Percentiles rank a stretch among this genome's conserved stretches.
Conservation (phyloP, 768 basidiomycete species). For the Rhizopogon sp. region DNA sequence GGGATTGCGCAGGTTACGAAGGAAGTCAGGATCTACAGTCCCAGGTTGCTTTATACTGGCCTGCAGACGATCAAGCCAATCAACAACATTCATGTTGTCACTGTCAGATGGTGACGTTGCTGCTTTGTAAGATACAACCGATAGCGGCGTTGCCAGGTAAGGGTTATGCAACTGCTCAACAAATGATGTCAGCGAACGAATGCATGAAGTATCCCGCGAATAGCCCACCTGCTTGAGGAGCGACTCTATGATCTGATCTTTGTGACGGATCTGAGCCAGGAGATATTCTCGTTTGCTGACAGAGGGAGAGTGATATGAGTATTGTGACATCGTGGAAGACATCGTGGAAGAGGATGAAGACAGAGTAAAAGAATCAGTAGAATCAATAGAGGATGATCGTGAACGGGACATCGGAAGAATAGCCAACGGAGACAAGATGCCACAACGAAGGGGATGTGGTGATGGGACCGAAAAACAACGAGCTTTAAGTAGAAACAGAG, state of each 20-base stretch:
- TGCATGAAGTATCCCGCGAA: not conserved
- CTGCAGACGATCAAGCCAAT: slow-evolving; percentile 71
- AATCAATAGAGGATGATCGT: slow-evolving; percentile 15
- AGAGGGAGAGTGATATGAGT: slow-evolving; percentile 22
- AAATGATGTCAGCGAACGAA: not conserved
- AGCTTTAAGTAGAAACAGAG: not conserved
- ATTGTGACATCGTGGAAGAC: slow-evolving; percentile 18
- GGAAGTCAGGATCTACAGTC: slow-evolving; percentile 20
- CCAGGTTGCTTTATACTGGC: slow-evolving; percentile 47
- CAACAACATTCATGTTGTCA: slow-evolving; percentile 62
- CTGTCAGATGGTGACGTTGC: slow-evolving; percentile 74
- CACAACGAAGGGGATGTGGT: not conserved
- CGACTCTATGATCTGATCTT: slow-evolving; percentile 82
- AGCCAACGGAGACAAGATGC: not conserved
- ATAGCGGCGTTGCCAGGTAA: slow-evolving; percentile 72
- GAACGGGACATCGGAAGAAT: slow-evolving; percentile 6
- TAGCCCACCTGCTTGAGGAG: slow-evolving; percentile 70
- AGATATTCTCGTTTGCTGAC: slow-evolving; percentile 82
- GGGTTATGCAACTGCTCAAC: slow-evolving; percentile 66
- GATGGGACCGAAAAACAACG: not conserved
- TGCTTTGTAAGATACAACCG: slow-evolving; percentile 74
- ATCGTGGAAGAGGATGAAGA: slow-evolving; percentile 36
- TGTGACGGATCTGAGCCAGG: slow-evolving; percentile 81
- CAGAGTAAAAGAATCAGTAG: slow-evolving; percentile 23
- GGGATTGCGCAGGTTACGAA: slow-evolving; percentile 29